Conservation (phyloP, 2,329 filamentous ascomycete species). For the Penicillium concentricum region DNA sequence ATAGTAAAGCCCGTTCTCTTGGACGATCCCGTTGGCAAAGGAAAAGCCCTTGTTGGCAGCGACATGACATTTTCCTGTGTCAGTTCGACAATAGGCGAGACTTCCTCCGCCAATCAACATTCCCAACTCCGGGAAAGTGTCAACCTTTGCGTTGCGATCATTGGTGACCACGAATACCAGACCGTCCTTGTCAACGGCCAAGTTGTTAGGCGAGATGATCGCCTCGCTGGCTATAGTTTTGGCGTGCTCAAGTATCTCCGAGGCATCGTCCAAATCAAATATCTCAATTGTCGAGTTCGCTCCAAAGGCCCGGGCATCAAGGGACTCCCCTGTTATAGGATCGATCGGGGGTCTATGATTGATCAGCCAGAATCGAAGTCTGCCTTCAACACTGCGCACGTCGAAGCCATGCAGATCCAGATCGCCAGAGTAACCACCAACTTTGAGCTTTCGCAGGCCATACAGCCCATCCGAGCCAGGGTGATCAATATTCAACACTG, state of each 20-base stretch:
- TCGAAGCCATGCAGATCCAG: background rate
- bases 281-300: background rate
- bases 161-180: background rate
- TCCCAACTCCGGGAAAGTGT: background rate
- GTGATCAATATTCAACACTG: conserved; percentile 29
- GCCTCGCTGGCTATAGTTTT: background rate
- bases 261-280: background rate
- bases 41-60: background rate
- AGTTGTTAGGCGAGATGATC: background rate
- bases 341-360: background rate
- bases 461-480: conserved; percentile 19
- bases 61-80: background rate
- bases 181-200: background rate
- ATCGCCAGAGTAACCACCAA: background rate
- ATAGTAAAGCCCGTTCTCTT: background rate
- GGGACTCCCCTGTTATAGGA: background rate
- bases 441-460: conserved; percentile 8
- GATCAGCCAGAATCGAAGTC: background rate
- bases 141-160: background rate
- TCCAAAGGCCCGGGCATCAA: background rate
- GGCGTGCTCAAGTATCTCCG: background rate
- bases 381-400: background rate
- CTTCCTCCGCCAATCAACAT: background rate
- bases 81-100: background rate
- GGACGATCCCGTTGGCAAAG: background rate